A percentile compares a stretch with the other conserved stretches of the same genome.
These are phyloP conservation scores for Bolboschoenus planiculmis DNA, from an alignment of 176 grass and related monocot genomes.

Conservation along the genomic window DNA sequence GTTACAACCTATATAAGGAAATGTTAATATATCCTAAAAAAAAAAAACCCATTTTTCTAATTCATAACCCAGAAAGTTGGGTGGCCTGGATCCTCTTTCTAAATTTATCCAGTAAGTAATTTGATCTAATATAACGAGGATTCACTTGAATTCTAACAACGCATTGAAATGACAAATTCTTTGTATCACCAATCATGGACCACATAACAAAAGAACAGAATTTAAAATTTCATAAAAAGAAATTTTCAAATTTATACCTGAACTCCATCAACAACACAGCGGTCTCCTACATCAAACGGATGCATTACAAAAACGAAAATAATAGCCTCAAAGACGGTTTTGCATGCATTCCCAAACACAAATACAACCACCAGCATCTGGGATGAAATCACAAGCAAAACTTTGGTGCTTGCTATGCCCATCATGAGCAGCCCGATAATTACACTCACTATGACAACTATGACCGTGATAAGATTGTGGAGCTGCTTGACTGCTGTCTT, in stretches of 20 bases:
- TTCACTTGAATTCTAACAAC: background rate
- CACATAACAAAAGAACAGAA: background rate
- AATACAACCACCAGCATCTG: conserved; percentile 86
- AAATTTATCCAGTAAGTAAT: background rate
- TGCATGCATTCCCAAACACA: conserved; percentile 96
- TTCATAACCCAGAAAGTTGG: background rate
- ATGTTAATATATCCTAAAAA: background rate
- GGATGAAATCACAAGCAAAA: conserved; percentile 76
- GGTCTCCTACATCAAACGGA: conserved; percentile 91
- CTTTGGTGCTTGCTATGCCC: conserved; percentile 84
- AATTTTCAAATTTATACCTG: conserved; percentile 38
- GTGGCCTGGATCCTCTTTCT: background rate
- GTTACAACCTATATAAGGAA: background rate
- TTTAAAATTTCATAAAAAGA: background rate
- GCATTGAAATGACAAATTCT: background rate
- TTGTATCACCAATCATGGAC: background rate
- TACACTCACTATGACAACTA: conserved; percentile 55
- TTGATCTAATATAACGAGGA: background rate
- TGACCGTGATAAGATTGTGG: conserved; percentile 61
- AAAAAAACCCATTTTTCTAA: background rate
- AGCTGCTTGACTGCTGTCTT: conserved; percentile 94
- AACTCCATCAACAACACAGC: conserved; percentile 78
- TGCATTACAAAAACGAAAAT: conserved; percentile 99
- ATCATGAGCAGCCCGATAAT: conserved; percentile 63
- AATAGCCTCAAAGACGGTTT: conserved; percentile 85